A percentile compares a stretch with the other conserved stretches of the same genome.
phyloP scores from a whole-genome alignment of 1,284 basidiomycete species.

The Heterobasidion irregulare region DNA sequence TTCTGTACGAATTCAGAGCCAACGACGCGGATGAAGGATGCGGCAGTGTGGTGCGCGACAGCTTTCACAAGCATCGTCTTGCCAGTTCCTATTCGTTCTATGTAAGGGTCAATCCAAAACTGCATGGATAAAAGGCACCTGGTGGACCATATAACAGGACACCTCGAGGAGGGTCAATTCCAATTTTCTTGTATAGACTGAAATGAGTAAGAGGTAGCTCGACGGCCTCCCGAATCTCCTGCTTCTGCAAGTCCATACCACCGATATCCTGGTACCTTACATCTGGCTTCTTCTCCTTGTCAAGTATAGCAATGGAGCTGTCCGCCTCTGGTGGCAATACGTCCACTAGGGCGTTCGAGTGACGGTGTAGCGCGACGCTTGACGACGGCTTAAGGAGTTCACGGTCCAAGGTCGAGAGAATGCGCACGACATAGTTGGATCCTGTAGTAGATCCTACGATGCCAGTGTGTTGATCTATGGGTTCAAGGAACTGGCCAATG shows the following conservation, averaged over 20 bases:
- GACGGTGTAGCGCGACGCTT: constrained; percentile 95
- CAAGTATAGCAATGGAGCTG: constrained; percentile 92
- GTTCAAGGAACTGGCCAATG: constrained; percentile 98
- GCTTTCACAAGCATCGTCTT: constrained; percentile 99
- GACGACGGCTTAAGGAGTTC: constrained; percentile 96
- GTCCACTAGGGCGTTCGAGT: constrained; percentile 98
- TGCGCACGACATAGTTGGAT: constrained; percentile 97
- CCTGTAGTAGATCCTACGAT: constrained; percentile 99
- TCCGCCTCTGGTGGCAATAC: constrained; percentile 98
- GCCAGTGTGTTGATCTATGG: constrained; percentile 95
- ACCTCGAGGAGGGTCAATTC: constrained; percentile 96
- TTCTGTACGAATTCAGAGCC: constrained; percentile 99
- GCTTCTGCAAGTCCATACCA: constrained; percentile 97
- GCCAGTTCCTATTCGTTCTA: constrained; percentile 72
- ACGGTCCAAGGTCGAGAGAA: constrained; percentile 94
- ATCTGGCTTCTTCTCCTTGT: constrained; percentile 90
- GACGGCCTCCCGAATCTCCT: constrained; percentile 98
- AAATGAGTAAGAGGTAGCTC: constrained; percentile 98
- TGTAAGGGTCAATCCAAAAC: neutral
- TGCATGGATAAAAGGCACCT: constrained; percentile 33
- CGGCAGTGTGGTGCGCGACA: constrained; percentile 98
- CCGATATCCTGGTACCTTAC: constrained; percentile 89
- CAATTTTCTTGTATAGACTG: constrained; percentile 98
- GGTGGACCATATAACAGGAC: constrained; percentile 92
- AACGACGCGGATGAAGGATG: constrained; percentile 96